Percentiles rank a stretch among this genome's conserved stretches.
Conservation (phyloP, 495 filamentous ascomycete species). For the Bacidia gigantensis region DNA sequence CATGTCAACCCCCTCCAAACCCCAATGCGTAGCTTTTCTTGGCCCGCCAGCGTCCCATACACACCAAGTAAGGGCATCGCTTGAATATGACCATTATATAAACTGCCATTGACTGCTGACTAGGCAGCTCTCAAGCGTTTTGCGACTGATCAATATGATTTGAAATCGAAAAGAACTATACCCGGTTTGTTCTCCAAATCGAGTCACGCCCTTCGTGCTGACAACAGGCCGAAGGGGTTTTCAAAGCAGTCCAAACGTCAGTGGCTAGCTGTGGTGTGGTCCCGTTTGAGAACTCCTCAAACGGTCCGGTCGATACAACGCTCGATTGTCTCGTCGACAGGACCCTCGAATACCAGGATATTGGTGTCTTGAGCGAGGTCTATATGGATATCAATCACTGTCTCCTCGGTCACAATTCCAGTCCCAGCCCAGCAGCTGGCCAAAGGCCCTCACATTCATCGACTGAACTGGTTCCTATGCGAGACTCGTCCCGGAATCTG, state of each 20-base stretch:
- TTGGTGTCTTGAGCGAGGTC: conserved; percentile 62
- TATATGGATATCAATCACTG: conserved; percentile 82
- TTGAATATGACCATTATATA: neutral
- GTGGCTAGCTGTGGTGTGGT: conserved; percentile 60
- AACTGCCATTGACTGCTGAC: neutral
- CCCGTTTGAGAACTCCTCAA: conserved; percentile 91
- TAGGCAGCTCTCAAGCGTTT: conserved; percentile 60
- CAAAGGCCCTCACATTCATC: conserved; percentile 19
- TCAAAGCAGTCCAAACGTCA: conserved; percentile 57
- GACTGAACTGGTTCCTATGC: conserved; percentile 17
- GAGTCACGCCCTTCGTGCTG: neutral
- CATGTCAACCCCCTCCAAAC: too few relatives aligned
- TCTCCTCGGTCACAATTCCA: conserved; percentile 44
- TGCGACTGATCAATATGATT: conserved; percentile 34
- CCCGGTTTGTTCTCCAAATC: conserved; percentile 31
- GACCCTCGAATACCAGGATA: conserved; percentile 40
- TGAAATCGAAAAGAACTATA: conserved; percentile 48
- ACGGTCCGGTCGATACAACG: conserved; percentile 78
- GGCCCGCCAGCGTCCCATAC: conserved; percentile 77
- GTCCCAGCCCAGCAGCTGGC: conserved; percentile 18
- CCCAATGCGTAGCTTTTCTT: conserved; percentile 70
- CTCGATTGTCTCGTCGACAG: conserved; percentile 79
- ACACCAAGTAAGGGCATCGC: conserved; percentile 54
- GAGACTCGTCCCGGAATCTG: conserved; percentile 27
- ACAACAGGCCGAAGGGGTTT: conserved; percentile 48